Evolutionary conservation across 2,329 filamentous ascomycete species (phyloP), one percentile per base, ranked within the genome.

Genomic region (Tolypocladium paradoxum): DNA sequence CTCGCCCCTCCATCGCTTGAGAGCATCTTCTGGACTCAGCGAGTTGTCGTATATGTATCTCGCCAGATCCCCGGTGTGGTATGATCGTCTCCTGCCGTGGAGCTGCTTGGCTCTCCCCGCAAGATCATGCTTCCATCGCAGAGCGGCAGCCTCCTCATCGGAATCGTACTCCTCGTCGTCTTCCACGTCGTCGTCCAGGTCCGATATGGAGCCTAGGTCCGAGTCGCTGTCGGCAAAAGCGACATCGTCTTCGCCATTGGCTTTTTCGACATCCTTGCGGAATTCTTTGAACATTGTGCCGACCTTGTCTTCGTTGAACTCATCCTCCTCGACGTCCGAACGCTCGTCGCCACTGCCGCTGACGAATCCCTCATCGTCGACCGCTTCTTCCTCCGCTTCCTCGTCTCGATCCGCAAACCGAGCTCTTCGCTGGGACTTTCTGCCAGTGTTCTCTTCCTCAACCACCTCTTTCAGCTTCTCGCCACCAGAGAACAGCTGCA

Each of bases 171-270:
- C 79, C n/a, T 81, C 77, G 0, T 73, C 70, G 22, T 73, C 72
- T 0, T 75, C 71, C 12, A 72, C 73, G 4, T 71, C 74, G 0
- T 71, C 72, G 4, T 73, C 72, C 0, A 68, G 69, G 2, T 74
- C 73, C 2, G 89, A 95, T 57, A 96, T 70, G 4, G 92, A 96
- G 7, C 93, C 93, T 5, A 99, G 77, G 66, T 99, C 95, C 0
- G 93, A 99, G 68, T 99, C 95, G 64, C 90, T 96, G 64, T 99
- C 93, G 16, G 93, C 93, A 73, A 96, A 99, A 1, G 84, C 89
- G 54, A 97, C 63, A 52, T 96, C 89, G 33, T 83, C 88, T 27
- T 83, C 81, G 12, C 74, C 75, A 24, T 65, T 76, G 37, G 79
- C 73, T 51, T 75, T 73, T 35, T 81, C 77, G 18, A 67, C 64